A percentile compares a stretch with the other conserved stretches of the same genome.
These are phyloP conservation scores for Sclerospora graminicola DNA, from an alignment of 352 stramenopile species.

Conservation along the genomic window DNA sequence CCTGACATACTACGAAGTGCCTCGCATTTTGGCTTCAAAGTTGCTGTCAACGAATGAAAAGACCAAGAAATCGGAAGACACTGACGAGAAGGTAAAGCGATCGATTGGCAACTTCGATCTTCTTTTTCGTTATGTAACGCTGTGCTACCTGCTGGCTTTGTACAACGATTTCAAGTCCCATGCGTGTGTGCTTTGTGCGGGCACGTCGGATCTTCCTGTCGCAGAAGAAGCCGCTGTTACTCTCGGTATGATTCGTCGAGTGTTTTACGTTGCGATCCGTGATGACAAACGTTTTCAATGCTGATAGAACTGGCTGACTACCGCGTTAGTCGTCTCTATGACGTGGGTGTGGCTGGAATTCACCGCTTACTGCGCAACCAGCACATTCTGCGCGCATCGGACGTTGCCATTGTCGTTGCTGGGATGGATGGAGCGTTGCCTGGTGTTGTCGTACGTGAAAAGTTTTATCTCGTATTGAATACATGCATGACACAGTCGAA, in stretches of 20 bases:
- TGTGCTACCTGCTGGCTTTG: not conserved
- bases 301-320: slow-evolving; percentile 81
- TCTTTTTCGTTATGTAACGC: not conserved
- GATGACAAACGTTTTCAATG: not conserved
- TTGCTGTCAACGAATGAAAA: slow-evolving; percentile 5
- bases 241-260: slow-evolving; percentile 35
- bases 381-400: slow-evolving; percentile 72
- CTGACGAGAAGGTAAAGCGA: slow-evolving; percentile 8
- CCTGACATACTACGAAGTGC: slow-evolving; percentile 53
- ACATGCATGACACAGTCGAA: not conserved
- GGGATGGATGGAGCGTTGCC: slow-evolving; percentile 97
- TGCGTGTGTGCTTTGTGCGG: slow-evolving; percentile 88
- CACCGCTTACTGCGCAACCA: slow-evolving; percentile 86
- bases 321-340: slow-evolving; percentile 76
- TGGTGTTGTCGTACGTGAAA: slow-evolving; percentile 88
- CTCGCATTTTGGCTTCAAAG: slow-evolving; percentile 61
- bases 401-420: slow-evolving; percentile 93
- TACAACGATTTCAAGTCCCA: slow-evolving; percentile 5
- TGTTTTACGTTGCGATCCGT: not conserved
- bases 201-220: slow-evolving; percentile 93
- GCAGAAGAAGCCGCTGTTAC: slow-evolving; percentile 94
- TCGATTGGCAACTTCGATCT: too few species aligned
- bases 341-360: slow-evolving; percentile 92
- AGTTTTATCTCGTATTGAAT: not conserved
- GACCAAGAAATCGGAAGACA: not conserved